Evolutionary conservation across 257 asterid genomes (phyloP).

Genomic region (Solanum infundibuliforme): DNA sequence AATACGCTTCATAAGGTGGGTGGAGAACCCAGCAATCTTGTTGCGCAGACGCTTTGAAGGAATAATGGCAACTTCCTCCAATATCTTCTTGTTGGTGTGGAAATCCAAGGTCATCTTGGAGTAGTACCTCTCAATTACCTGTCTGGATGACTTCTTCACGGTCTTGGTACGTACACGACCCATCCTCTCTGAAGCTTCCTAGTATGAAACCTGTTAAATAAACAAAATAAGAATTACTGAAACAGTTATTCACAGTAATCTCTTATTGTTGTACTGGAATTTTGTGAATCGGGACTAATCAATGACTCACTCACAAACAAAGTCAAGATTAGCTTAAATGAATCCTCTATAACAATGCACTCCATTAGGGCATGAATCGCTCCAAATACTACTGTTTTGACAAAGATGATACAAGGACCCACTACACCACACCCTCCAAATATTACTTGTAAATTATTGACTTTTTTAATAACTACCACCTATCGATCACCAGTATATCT

Average conservation of each 20-base stretch:
- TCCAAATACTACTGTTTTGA: background rate
- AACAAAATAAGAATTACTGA: background rate
- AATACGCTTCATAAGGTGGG: conserved; percentile 37
- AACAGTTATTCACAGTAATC: background rate
- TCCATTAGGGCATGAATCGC: background rate
- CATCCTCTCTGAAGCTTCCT: conserved; percentile 13
- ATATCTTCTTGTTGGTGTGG: conserved; percentile 38
- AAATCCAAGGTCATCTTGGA: conserved; percentile 46
- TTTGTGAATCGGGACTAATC: background rate
- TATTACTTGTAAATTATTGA: background rate
- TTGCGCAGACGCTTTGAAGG: conserved; percentile 33
- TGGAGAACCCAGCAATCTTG: conserved; percentile 36
- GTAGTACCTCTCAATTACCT: conserved; percentile 38
- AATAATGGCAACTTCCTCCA: conserved; percentile 32
- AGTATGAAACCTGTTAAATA: background rate
- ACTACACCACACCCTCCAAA: background rate
- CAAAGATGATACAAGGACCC: background rate
- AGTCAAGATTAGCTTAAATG: background rate
- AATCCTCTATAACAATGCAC: background rate
- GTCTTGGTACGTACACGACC: conserved; percentile 49
- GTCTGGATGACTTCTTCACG: conserved; percentile 43
- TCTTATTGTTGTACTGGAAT: background rate
- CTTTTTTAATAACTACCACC: background rate
- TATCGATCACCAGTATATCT: background rate
- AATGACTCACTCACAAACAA: background rate